Percentiles rank a stretch among this genome's conserved stretches.
phyloP scores from a whole-genome alignment of 345 rosid genomes.

The Eutrema heterophyllum region DNA sequence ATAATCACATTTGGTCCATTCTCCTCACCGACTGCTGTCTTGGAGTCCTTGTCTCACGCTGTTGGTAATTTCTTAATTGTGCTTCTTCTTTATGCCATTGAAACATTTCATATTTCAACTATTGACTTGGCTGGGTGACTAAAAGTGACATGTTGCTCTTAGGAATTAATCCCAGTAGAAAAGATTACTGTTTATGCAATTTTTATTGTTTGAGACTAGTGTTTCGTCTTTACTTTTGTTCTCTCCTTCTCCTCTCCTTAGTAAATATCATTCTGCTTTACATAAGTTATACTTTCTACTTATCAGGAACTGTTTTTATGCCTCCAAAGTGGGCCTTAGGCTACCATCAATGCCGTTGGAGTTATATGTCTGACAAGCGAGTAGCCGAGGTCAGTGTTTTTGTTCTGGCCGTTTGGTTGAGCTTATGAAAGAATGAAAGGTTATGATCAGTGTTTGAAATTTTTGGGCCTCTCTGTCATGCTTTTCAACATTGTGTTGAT shows the following conservation, averaged over 20 bases:
- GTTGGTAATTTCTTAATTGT: constrained; percentile 47
- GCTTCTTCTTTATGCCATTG: neutral
- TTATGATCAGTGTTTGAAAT: neutral
- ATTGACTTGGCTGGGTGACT: neutral
- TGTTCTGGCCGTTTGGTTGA: neutral
- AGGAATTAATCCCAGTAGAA: neutral
- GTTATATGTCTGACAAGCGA: constrained; percentile 74
- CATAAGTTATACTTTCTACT: neutral
- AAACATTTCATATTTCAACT: neutral
- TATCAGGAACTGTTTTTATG: constrained; percentile 78
- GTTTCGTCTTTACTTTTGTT: neutral
- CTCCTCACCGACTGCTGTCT: constrained; percentile 61
- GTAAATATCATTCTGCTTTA: neutral
- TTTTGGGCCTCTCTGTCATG: neutral
- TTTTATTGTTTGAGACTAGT: neutral
- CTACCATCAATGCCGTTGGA: constrained; percentile 94
- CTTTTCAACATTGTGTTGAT: constrained; percentile 19
- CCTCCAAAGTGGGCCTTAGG: constrained; percentile 97
- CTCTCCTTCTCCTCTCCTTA: neutral
- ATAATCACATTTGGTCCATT: constrained; percentile 86
- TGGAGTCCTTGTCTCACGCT: constrained; percentile 71
- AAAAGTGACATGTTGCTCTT: neutral
- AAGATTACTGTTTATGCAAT: neutral
- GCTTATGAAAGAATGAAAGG: neutral
- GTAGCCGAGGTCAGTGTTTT: constrained; percentile 62